Conservation (phyloP, 2,329 filamentous ascomycete species). For the Fusarium hainanense region DNA sequence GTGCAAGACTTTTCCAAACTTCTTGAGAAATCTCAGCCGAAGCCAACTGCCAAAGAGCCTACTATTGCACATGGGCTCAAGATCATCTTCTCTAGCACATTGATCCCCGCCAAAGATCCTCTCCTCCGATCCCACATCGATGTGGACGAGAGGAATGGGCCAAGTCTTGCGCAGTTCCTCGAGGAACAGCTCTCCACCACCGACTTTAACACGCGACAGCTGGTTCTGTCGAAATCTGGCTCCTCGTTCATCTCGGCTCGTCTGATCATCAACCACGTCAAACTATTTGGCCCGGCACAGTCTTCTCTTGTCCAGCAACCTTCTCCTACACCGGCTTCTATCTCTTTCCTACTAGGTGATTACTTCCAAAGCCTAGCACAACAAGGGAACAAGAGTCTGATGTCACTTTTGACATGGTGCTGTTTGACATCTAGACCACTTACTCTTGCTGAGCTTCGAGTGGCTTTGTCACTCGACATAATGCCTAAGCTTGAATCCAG, state of each 20-base stretch:
- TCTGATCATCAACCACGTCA: not conserved
- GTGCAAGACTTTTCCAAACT: conserved; percentile 9
- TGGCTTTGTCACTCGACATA: not conserved
- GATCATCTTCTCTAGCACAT: not conserved
- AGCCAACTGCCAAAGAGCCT: not conserved
- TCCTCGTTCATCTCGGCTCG: not conserved
- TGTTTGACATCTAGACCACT: not conserved
- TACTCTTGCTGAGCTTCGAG: not conserved
- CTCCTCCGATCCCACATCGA: not conserved
- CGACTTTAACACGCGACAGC: not conserved
- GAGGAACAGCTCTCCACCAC: not conserved
- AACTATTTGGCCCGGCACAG: not conserved
- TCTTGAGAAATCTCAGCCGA: not conserved
- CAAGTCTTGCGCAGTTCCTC: not conserved
- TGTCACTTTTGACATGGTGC: not conserved
- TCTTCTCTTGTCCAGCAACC: conserved; percentile 4
- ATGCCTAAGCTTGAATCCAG: not conserved
- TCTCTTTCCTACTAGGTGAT: not conserved
- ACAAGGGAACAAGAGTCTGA: not conserved
- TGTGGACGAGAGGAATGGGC: conserved; percentile 1
- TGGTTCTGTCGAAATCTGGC: not conserved
- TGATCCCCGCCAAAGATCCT: not conserved
- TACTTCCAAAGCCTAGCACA: conserved; percentile 8
- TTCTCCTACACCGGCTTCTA: not conserved
- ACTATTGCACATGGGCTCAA: not conserved